These are phyloP conservation scores for Leccinum ochraceum DNA, from an alignment of 768 basidiomycete species.

Conservation along the genomic window DNA sequence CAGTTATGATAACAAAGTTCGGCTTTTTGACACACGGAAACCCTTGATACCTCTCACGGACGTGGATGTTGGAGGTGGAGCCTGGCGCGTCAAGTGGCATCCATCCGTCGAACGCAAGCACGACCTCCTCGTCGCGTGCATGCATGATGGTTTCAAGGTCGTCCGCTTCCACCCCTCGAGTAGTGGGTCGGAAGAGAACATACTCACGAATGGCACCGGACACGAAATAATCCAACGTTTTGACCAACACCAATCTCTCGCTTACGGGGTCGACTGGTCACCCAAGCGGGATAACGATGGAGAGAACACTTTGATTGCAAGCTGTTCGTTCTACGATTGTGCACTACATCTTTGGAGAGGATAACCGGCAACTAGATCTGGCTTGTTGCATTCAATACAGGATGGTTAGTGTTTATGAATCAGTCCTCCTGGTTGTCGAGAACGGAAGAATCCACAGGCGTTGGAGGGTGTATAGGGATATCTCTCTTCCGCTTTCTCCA, in stretches of 20 bases:
- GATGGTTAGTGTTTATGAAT: background rate
- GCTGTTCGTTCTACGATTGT: conserved; percentile 97
- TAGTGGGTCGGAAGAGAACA: background rate
- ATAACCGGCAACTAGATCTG: conserved; percentile 34
- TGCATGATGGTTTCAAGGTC: conserved; percentile 97
- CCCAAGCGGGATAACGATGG: conserved; percentile 35
- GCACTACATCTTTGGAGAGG: conserved; percentile 76
- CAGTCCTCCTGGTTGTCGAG: background rate
- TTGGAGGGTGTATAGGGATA: conserved; percentile 14
- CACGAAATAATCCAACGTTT: conserved; percentile 57
- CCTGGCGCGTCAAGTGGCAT: conserved; percentile 97
- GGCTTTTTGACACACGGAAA: conserved; percentile 81
- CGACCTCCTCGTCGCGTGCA: conserved; percentile 91
- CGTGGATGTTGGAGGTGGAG: conserved; percentile 83
- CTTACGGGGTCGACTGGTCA: conserved; percentile 94
- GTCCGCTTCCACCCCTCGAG: conserved; percentile 34
- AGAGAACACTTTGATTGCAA: conserved; percentile 63
- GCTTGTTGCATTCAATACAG: background rate
- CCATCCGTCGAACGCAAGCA: conserved; percentile 62
- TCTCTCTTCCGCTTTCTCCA: conserved; percentile 43
- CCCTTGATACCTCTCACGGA: conserved; percentile 54
- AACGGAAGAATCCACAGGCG: conserved; percentile 4
- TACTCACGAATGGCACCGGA: conserved; percentile 15
- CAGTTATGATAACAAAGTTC: conserved; percentile 84
- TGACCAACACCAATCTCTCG: conserved; percentile 77